Percentiles rank a stretch among this genome's conserved stretches.
phyloP scores from a whole-genome alignment of 805 yeast species.

The Lachancea thermotolerans region DNA sequence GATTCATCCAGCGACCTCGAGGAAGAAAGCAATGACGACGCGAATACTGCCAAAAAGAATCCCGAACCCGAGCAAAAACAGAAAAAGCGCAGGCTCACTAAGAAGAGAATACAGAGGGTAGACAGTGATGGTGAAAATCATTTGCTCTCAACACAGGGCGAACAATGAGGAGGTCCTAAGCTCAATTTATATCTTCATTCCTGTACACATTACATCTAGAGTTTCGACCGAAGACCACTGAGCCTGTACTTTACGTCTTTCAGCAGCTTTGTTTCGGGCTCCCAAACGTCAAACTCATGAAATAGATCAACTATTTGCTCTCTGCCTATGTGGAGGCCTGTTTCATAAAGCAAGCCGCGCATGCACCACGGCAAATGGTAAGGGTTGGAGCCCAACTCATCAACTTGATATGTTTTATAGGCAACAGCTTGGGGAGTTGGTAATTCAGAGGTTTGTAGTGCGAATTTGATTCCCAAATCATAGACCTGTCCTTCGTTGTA shows the following conservation, averaged over 20 bases:
- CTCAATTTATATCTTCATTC: too few relatives aligned
- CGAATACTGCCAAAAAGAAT: background rate
- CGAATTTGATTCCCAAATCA: conserved; percentile 66
- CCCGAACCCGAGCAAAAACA: background rate
- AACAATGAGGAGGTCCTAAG: too few relatives aligned
- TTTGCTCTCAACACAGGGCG: background rate
- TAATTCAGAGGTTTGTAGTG: conserved; percentile 65
- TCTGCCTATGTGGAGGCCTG: conserved; percentile 45
- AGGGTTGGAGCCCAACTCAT: conserved; percentile 70
- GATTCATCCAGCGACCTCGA: conserved; percentile 12
- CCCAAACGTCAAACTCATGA: conserved; percentile 76
- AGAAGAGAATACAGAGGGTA: conserved; percentile 18
- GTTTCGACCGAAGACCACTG: conserved; percentile 41
- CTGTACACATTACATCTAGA: conserved; percentile 7
- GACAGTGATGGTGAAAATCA: conserved; percentile 7
- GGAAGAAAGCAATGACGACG: conserved; percentile 1
- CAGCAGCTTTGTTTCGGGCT: conserved; percentile 73
- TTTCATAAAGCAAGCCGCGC: conserved; percentile 70
- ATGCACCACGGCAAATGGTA: conserved; percentile 89
- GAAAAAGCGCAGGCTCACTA: conserved; percentile 17
- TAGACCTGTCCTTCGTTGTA: conserved; percentile 84
- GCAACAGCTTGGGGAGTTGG: conserved; percentile 35
- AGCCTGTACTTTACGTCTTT: conserved; percentile 80
- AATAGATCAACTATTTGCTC: conserved; percentile 55
- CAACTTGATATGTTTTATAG: conserved; percentile 46